Conservation (phyloP, 257 asterid species). For the Linderniella brevidens region DNA sequence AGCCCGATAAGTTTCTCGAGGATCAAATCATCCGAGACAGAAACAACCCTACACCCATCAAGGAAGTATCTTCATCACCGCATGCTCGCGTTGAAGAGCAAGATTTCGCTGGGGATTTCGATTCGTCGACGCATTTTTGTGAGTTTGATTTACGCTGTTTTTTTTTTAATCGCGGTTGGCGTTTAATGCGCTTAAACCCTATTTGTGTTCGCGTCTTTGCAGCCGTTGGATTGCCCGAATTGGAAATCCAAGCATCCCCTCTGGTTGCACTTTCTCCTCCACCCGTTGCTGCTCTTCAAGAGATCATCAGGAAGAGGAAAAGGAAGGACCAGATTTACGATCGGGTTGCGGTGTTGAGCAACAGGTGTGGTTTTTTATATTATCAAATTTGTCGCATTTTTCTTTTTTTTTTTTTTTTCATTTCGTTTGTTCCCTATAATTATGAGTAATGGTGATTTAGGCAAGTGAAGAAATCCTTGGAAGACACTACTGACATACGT, state of each 20-base stretch:
- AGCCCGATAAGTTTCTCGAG: constrained; percentile 40
- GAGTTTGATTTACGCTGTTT: constrained; percentile 1
- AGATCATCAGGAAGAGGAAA: constrained; percentile 14
- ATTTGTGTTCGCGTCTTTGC: constrained; percentile 3
- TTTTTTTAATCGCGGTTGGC: neutral
- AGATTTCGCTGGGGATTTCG: constrained; percentile 14
- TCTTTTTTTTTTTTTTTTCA: no score
- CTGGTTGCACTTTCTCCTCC: constrained; percentile 28
- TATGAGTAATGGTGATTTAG: constrained; percentile 19
- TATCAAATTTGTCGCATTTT: constrained; percentile 2
- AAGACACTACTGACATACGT: constrained; percentile 19
- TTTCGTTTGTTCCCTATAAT: neutral
- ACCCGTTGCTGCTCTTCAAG: neutral
- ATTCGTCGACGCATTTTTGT: constrained; percentile 34
- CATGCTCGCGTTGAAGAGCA: constrained; percentile 21
- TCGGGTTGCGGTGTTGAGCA: constrained; percentile 28
- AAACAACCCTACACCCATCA: constrained; percentile 19
- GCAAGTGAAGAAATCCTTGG: constrained; percentile 20
- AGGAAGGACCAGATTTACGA: constrained; percentile 38
- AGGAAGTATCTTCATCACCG: constrained; percentile 24
- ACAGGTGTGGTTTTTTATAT: constrained; percentile 25
- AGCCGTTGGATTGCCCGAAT: constrained; percentile 33
- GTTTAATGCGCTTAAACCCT: no score
- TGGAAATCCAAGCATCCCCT: constrained; percentile 37
- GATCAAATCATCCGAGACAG: constrained; percentile 38